A percentile compares a stretch with the other conserved stretches of the same genome.
Conservation (phyloP, 495 filamentous ascomycete species). For the Podospora sp. region DNA sequence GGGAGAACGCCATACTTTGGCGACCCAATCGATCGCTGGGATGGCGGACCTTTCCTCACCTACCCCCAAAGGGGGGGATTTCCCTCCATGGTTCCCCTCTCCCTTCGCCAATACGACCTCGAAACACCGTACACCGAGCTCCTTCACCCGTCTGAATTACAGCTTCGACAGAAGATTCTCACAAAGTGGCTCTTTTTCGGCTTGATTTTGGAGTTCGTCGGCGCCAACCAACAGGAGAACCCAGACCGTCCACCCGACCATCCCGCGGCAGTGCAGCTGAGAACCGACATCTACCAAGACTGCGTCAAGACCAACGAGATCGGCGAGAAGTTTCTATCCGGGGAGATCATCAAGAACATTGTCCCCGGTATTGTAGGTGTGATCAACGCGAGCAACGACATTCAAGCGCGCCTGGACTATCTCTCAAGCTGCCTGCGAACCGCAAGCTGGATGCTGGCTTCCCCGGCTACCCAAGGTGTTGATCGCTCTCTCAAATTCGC, state of each 20-base stretch:
- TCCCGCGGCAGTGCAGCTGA: neutral
- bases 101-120: slow-evolving; percentile 1
- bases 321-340: neutral
- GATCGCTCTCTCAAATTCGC: slow-evolving; percentile 21
- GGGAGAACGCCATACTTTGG: neutral
- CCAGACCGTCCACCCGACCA: neutral
- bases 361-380: neutral
- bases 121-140: slow-evolving; percentile 13
- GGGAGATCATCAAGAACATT: slow-evolving; percentile 7
- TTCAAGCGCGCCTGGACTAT: slow-evolving; percentile 12
- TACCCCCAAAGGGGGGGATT: slow-evolving; percentile 6
- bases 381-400: neutral
- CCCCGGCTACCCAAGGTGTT: slow-evolving; percentile 12
- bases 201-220: slow-evolving; percentile 17
- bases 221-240: slow-evolving; percentile 20
- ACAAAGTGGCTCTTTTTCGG: slow-evolving; percentile 25
- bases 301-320: neutral
- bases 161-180: slow-evolving; percentile 13
- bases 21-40: slow-evolving; percentile 8
- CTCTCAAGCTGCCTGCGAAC: slow-evolving; percentile 18
- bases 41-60: slow-evolving; percentile 13
- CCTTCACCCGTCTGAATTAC: slow-evolving; percentile 7
- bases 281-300: slow-evolving; percentile 4
- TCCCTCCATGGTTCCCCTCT: neutral
- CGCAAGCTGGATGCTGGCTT: slow-evolving; percentile 11